These are phyloP conservation scores for Chaetothyriales sp. DNA, from an alignment of 2,329 filamentous ascomycete genomes.

Conservation along the genomic window DNA sequence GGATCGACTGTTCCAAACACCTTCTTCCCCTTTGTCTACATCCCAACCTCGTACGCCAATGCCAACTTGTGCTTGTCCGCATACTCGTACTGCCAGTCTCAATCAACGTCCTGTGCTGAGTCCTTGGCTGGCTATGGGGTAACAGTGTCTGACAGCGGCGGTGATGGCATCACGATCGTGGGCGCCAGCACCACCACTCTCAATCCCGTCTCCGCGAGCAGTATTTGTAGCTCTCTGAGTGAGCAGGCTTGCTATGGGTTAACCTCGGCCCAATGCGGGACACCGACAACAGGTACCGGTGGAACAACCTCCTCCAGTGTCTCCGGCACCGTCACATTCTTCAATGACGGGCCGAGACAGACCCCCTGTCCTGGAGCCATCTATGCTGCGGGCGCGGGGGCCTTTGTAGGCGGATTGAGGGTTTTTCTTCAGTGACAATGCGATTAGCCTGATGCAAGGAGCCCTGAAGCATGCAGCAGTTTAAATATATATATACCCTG, in stretches of 20 bases:
- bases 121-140: conserved; percentile 38
- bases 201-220: conserved; percentile 23
- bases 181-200: conserved; percentile 31
- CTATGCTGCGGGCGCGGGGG: conserved; percentile 30
- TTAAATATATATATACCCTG: too few species aligned
- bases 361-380: conserved; percentile 25
- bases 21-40: conserved; percentile 39
- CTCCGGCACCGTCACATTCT: conserved; percentile 10
- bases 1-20: conserved; percentile 26
- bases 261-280: conserved; percentile 33
- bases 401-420: conserved; percentile 30
- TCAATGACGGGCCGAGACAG: conserved; percentile 11
- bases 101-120: conserved; percentile 32
- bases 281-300: conserved; percentile 23
- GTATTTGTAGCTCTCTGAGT: conserved; percentile 36
- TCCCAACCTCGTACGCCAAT: conserved; percentile 41
- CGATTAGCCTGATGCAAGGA: neutral
- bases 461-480: too few species aligned
- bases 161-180: conserved; percentile 36
- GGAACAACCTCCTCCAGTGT: conserved; percentile 13
- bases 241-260: conserved; percentile 35
- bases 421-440: conserved; percentile 5
- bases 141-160: conserved; percentile 33
- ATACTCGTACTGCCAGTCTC: conserved; percentile 39
- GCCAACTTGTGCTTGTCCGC: conserved; percentile 40